phyloP scores from a whole-genome alignment of 179 eudicot genomes.

The Heliamphora pulchella region DNA sequence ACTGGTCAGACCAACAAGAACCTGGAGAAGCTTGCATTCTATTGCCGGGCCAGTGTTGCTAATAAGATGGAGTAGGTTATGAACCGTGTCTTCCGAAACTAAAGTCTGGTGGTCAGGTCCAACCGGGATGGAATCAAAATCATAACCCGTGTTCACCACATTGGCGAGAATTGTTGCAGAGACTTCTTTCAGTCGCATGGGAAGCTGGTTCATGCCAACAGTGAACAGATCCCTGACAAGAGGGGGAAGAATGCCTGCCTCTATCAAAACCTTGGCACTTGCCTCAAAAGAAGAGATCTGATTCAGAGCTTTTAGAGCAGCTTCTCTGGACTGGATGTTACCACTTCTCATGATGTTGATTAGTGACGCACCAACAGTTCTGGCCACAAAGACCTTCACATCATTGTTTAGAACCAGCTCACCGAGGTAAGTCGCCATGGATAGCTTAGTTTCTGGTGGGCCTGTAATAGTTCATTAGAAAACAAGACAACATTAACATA shows the following conservation, averaged over 20 bases:
- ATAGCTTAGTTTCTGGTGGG: slow-evolving; percentile 61
- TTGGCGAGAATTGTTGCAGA: slow-evolving; percentile 87
- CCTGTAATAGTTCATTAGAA: slow-evolving; percentile 40
- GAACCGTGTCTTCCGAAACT: slow-evolving; percentile 71
- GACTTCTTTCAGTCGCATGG: slow-evolving; percentile 74
- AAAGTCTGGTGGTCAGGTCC: slow-evolving; percentile 71
- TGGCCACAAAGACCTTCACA: slow-evolving; percentile 72
- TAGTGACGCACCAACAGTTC: slow-evolving; percentile 65
- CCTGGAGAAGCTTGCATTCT: slow-evolving; percentile 85
- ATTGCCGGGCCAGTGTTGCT: slow-evolving; percentile 92
- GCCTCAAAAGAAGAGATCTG: slow-evolving; percentile 79
- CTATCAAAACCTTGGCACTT: slow-evolving; percentile 69
- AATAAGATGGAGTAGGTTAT: slow-evolving; percentile 67
- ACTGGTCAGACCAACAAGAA: slow-evolving; percentile 83
- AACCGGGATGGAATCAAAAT: slow-evolving; percentile 60
- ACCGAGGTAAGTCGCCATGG: slow-evolving; percentile 88
- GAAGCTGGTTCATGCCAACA: slow-evolving; percentile 54
- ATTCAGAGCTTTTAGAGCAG: slow-evolving; percentile 76
- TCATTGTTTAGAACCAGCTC: slow-evolving; percentile 73
- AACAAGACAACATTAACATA: not conserved
- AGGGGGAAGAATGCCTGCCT: slow-evolving; percentile 82
- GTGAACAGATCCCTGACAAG: slow-evolving; percentile 67
- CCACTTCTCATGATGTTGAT: slow-evolving; percentile 65
- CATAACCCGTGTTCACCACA: slow-evolving; percentile 65
- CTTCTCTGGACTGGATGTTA: slow-evolving; percentile 65